Percentiles rank a stretch among this genome's conserved stretches.
Evolutionary conservation across 768 basidiomycete genomes (phyloP).

Genomic region (Russula lepida): DNA sequence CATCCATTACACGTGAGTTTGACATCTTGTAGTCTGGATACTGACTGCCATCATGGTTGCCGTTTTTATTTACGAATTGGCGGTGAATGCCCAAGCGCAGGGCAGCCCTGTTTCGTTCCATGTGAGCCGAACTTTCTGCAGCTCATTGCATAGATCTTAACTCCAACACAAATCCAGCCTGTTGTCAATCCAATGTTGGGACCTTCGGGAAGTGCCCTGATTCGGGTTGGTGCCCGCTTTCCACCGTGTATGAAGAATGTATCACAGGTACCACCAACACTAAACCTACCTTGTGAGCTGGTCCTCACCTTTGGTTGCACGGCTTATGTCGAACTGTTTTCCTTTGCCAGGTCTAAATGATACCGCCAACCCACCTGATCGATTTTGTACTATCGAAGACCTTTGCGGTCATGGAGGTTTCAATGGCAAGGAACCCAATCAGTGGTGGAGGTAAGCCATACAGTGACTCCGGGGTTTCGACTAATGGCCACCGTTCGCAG

Average conservation of each 20-base stretch:
- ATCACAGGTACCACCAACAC: conserved; percentile 43
- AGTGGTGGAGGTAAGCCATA: conserved; percentile 42
- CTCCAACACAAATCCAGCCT: conserved; percentile 39
- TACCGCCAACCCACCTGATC: conserved; percentile 67
- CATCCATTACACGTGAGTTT: background rate
- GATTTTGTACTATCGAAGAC: conserved; percentile 65
- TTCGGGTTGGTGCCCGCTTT: conserved; percentile 85
- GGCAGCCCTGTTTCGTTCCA: conserved; percentile 83
- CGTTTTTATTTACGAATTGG: conserved; percentile 79
- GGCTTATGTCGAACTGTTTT: background rate
- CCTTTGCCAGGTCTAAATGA: conserved; percentile 59
- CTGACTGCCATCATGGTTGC: conserved; percentile 60
- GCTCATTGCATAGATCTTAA: background rate
- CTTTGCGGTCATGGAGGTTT: conserved; percentile 87
- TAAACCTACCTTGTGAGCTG: conserved; percentile 46
- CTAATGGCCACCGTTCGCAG: conserved; percentile 30
- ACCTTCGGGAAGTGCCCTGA: conserved; percentile 74
- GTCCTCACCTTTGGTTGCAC: conserved; percentile 21
- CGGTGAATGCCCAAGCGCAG: conserved; percentile 64
- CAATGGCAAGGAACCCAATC: conserved; percentile 38
- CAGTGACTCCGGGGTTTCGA: background rate
- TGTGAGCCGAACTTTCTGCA: conserved; percentile 32
- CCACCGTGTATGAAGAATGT: conserved; percentile 87
- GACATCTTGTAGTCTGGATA: conserved; percentile 44
- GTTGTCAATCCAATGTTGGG: conserved; percentile 87